phyloP scores from a whole-genome alignment of 176 grass and related monocot genomes.

The Musa troglodytarum region DNA sequence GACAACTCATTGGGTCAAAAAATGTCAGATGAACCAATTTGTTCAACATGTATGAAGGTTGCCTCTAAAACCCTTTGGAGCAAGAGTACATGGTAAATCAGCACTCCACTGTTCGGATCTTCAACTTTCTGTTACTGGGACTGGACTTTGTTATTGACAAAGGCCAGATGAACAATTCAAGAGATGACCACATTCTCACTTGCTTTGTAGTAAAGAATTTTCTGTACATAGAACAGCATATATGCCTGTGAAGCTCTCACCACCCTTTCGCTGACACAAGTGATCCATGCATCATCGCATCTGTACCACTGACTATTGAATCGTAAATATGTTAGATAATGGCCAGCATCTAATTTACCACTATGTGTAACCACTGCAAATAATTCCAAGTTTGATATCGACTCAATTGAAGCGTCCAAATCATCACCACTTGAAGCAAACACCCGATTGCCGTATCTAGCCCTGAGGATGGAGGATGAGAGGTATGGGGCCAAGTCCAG shows the following conservation, averaged over 20 bases:
- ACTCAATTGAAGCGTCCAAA: conserved; percentile 38
- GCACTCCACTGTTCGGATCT: not conserved
- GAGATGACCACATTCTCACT: conserved; percentile 28
- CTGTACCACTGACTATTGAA: conserved; percentile 84
- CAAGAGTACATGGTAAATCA: not conserved
- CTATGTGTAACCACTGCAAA: conserved; percentile 82
- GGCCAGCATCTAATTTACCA: conserved; percentile 78
- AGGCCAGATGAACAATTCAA: not conserved
- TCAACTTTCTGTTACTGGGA: not conserved
- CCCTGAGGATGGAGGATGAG: conserved; percentile 81
- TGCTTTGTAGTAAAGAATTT: conserved; percentile 78
- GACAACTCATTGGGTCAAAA: conserved; percentile 1
- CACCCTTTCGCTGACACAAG: conserved; percentile 66
- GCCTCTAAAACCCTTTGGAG: not conserved
- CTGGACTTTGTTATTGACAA: not conserved
- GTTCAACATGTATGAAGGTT: not conserved
- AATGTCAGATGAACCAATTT: conserved; percentile 4
- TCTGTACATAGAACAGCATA: conserved; percentile 99
- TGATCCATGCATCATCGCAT: conserved; percentile 96
- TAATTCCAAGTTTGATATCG: conserved; percentile 79
- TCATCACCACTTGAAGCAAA: conserved; percentile 60
- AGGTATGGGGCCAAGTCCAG: conserved; percentile 86
- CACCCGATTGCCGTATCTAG: conserved; percentile 74
- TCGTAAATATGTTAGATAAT: conserved; percentile 85
- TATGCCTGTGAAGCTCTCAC: conserved; percentile 81